Conservation (phyloP, 768 basidiomycete species). For the Myochromella boudieri region DNA sequence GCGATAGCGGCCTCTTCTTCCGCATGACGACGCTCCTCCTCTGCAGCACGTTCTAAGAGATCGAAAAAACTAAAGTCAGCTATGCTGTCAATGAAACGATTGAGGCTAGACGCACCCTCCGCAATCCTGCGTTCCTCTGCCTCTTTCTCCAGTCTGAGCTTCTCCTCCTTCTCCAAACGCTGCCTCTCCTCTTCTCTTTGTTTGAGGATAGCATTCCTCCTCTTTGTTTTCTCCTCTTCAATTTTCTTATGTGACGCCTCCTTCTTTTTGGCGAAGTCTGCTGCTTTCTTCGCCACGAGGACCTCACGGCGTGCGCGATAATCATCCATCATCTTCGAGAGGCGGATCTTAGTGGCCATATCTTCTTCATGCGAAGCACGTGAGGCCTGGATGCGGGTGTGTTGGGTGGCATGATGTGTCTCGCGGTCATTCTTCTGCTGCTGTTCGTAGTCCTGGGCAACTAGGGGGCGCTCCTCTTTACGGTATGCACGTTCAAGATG, state of each 20-base stretch:
- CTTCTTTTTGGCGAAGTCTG: slow-evolving; percentile 63
- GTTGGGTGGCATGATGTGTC: slow-evolving; percentile 64
- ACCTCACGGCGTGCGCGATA: slow-evolving; percentile 53
- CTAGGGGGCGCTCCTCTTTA: slow-evolving; percentile 86
- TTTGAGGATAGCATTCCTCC: slow-evolving; percentile 55
- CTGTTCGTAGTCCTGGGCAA: slow-evolving; percentile 80
- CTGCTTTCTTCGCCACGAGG: slow-evolving; percentile 56
- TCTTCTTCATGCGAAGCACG: slow-evolving; percentile 61
- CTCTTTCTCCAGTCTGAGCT: slow-evolving; percentile 44
- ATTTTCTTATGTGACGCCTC: slow-evolving; percentile 66
- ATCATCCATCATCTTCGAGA: slow-evolving; percentile 73
- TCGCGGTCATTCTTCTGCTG: slow-evolving; percentile 80
- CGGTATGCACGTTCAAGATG: slow-evolving; percentile 94
- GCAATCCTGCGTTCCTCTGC: slow-evolving; percentile 49
- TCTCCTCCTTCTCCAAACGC: slow-evolving; percentile 39
- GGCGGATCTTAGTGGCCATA: slow-evolving; percentile 70
- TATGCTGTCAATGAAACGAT: background rate
- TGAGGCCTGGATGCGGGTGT: slow-evolving; percentile 54
- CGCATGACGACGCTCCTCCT: slow-evolving; percentile 45
- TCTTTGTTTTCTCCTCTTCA: slow-evolving; percentile 81
- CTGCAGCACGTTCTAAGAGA: slow-evolving; percentile 51
- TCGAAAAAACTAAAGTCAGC: background rate
- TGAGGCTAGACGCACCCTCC: slow-evolving; percentile 42
- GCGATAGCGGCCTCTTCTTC: slow-evolving; percentile 52
- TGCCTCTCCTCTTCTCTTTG: slow-evolving; percentile 58